A percentile compares a stretch with the other conserved stretches of the same genome.
Evolutionary conservation across 371 early-diverging fungal genomes (phyloP).

Genomic region (Nematocida sp.): DNA sequence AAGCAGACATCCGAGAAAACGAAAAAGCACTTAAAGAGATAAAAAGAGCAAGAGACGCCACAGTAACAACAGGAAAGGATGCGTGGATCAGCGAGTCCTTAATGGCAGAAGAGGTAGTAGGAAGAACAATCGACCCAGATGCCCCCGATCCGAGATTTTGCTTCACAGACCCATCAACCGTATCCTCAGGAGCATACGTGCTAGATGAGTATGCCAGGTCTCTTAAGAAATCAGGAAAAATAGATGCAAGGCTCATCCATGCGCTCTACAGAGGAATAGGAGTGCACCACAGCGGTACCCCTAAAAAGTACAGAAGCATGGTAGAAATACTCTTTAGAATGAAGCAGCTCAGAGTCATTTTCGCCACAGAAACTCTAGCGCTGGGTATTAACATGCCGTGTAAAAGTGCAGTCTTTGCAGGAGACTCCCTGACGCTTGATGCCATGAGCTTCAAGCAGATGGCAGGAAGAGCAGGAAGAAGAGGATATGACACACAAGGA

Average conservation of each 20-base stretch:
- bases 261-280: conserved; percentile 69
- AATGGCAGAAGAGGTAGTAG: conserved; percentile 49
- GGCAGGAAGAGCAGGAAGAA: conserved; percentile 70
- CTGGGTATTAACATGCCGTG: conserved; percentile 72
- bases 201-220: conserved; percentile 62
- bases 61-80: conserved; percentile 55
- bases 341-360: conserved; percentile 68
- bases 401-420: conserved; percentile 68
- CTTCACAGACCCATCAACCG: conserved; percentile 58
- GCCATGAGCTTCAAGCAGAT: conserved; percentile 69
- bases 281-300: conserved; percentile 69
- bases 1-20: conserved; percentile 53
- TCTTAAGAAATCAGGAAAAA: conserved; percentile 51
- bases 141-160: conserved; percentile 62
- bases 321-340: conserved; percentile 69
- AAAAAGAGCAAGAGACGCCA: conserved; percentile 61
- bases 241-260: conserved; percentile 53
- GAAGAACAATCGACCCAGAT: conserved; percentile 51
- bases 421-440: conserved; percentile 68
- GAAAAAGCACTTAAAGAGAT: conserved; percentile 63
- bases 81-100: conserved; percentile 65
- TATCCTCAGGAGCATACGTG: conserved; percentile 63
- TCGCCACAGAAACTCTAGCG: conserved; percentile 70
- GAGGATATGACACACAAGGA: conserved; percentile 70
- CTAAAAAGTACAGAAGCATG: conserved; percentile 66